Conservation (phyloP, 1,139 yeast species). For the Diutina siamensis region DNA sequence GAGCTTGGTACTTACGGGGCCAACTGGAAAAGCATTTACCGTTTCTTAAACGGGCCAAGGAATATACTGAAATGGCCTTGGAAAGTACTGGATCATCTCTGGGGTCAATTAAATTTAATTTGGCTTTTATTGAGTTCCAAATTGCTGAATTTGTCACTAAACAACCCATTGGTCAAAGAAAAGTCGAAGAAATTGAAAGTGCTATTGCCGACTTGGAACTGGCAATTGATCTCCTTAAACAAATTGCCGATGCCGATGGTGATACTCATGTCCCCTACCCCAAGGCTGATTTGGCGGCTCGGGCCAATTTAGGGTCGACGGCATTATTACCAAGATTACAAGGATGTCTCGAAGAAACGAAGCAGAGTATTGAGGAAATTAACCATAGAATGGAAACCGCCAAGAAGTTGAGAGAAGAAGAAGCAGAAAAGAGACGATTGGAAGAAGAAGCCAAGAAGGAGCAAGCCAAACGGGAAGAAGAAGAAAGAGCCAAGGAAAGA, state of each 20-base stretch:
- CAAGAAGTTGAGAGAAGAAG: slow-evolving; percentile 50
- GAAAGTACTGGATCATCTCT: slow-evolving; percentile 13
- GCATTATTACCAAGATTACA: slow-evolving; percentile 66
- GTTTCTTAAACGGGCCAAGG: slow-evolving; percentile 50
- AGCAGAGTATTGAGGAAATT: slow-evolving; percentile 47
- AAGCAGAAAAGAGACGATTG: slow-evolving; percentile 29
- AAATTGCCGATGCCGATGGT: slow-evolving; percentile 38
- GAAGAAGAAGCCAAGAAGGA: slow-evolving; percentile 29
- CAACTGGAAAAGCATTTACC: slow-evolving; percentile 51
- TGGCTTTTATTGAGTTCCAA: slow-evolving; percentile 78
- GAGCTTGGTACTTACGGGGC: slow-evolving; percentile 87
- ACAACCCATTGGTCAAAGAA: slow-evolving; percentile 47
- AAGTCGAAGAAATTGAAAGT: slow-evolving; percentile 46
- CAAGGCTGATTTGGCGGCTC: slow-evolving; percentile 64
- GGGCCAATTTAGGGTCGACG: slow-evolving; percentile 74
- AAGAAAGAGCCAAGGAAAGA: slow-evolving; percentile 55
- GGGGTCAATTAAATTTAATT: slow-evolving; percentile 52
- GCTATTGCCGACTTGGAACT: slow-evolving; percentile 48
- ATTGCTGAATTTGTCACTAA: slow-evolving; percentile 75
- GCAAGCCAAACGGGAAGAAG: slow-evolving; percentile 32
- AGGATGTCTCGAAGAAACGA: slow-evolving; percentile 62
- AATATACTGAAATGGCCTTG: slow-evolving; percentile 50
- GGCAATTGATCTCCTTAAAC: slow-evolving; percentile 52
- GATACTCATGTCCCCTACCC: slow-evolving; percentile 62
- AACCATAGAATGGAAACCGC: slow-evolving; percentile 65